Evolutionary conservation across 2,329 filamentous ascomycete species (phyloP).

Genomic region (Hansfordia pulvinata): DNA sequence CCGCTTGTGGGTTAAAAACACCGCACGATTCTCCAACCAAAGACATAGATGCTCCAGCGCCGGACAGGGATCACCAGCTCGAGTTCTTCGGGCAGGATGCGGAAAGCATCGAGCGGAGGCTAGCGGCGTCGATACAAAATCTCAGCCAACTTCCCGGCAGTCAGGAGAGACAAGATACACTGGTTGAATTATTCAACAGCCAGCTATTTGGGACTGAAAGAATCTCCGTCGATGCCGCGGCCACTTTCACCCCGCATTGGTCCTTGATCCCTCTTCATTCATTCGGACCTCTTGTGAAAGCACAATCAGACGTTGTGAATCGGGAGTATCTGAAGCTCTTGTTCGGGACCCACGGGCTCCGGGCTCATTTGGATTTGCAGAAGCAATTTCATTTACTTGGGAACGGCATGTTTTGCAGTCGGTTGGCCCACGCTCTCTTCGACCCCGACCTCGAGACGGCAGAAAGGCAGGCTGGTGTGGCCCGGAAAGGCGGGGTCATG

Average conservation of each 20-base stretch:
- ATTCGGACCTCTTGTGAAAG: conserved; percentile 57
- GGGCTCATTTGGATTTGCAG: conserved; percentile 60
- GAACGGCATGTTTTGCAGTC: conserved; percentile 70
- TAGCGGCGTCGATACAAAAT: too few species aligned
- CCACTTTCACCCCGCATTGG: conserved; percentile 35
- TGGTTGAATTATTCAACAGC: conserved; percentile 26
- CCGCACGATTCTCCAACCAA: too few species aligned
- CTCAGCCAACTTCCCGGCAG: conserved; percentile 6
- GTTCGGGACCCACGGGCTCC: conserved; percentile 60
- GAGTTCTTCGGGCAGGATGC: background rate
- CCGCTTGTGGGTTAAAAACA: conserved; percentile 16
- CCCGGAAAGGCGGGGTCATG: conserved; percentile 58
- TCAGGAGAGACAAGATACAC: background rate
- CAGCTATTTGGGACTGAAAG: conserved; percentile 19
- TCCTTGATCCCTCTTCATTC: conserved; percentile 56
- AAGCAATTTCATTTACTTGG: conserved; percentile 72
- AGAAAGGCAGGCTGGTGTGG: conserved; percentile 56
- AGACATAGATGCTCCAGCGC: conserved; percentile 3
- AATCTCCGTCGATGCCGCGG: conserved; percentile 5
- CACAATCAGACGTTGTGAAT: conserved; percentile 67
- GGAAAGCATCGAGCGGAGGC: too few species aligned
- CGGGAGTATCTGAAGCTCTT: conserved; percentile 61
- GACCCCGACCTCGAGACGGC: conserved; percentile 69
- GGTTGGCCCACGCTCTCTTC: conserved; percentile 72
- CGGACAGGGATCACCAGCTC: background rate